These are phyloP conservation scores for Lenwebbia sp. DNA, from an alignment of 345 rosid genomes.

Conservation along the genomic window DNA sequence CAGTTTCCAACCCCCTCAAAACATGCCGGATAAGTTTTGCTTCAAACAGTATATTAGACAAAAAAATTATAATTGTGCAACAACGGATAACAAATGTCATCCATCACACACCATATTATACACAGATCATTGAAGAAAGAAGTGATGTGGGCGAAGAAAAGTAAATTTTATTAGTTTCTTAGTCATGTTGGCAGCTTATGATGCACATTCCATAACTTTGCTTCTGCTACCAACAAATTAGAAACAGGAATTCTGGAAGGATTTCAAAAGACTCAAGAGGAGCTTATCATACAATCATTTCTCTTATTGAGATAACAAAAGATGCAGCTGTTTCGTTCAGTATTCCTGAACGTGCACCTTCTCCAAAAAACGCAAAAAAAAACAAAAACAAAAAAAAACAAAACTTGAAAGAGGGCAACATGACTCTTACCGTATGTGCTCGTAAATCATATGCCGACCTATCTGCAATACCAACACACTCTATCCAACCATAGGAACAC, in stretches of 20 bases:
- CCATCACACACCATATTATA: no score
- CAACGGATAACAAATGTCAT: no score
- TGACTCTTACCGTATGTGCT: constrained; percentile 48
- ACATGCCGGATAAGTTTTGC: no score
- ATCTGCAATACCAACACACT: constrained; percentile 94
- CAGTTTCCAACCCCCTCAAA: background rate
- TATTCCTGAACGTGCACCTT: background rate
- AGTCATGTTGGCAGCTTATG: no score
- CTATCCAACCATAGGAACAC: constrained; percentile 85
- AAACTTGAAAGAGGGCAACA: background rate
- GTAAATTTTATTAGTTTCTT: no score
- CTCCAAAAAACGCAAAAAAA: constrained; percentile 32
- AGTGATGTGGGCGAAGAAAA: no score
- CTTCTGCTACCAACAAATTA: background rate
- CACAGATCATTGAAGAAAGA: no score
- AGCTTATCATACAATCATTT: background rate
- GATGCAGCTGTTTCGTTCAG: background rate
- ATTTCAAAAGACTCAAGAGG: background rate
- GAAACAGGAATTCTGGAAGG: background rate
- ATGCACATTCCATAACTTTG: no score
- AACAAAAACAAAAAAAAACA: no score
- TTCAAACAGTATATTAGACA: no score
- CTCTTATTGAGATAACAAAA: background rate
- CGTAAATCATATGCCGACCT: constrained; percentile 70
- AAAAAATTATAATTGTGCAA: no score